Conservation (phyloP, 2,329 filamentous ascomycete species). For the Xylaria digitata region DNA sequence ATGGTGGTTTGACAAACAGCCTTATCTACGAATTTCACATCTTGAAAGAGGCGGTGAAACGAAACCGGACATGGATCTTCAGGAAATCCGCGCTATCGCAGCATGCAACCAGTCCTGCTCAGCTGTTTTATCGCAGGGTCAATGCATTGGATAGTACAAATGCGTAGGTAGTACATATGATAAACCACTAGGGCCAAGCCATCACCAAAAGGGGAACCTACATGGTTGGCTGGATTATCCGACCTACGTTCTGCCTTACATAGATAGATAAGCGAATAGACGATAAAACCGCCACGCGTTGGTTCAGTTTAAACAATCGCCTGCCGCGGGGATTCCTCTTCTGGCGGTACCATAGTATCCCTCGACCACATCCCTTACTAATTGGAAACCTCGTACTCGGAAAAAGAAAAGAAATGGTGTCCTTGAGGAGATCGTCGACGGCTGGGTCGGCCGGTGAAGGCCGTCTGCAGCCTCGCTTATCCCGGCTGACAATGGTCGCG, state of each 20-base stretch:
- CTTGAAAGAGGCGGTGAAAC: constrained; percentile 35
- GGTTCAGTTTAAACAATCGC: constrained; percentile 4
- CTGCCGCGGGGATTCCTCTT: constrained; percentile 6
- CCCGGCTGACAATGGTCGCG: constrained; percentile 57
- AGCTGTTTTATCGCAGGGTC: constrained; percentile 13
- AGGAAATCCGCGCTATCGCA: constrained; percentile 3
- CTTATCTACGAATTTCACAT: constrained; percentile 14
- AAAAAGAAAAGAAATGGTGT: constrained; percentile 22
- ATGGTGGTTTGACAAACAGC: background rate
- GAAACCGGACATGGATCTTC: constrained; percentile 24
- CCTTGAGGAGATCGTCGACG: constrained; percentile 28
- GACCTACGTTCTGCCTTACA: background rate
- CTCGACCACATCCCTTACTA: background rate
- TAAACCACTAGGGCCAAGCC: background rate
- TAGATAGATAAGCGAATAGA: constrained; percentile 3
- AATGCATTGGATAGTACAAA: constrained; percentile 4
- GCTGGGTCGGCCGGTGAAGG: constrained; percentile 43
- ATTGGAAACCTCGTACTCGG: constrained; percentile 3
- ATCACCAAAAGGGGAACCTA: background rate
- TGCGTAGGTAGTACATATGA: background rate
- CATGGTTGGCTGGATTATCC: constrained; percentile 9
- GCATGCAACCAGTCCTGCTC: constrained; percentile 6
- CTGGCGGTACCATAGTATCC: background rate
- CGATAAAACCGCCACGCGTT: constrained; percentile 12
- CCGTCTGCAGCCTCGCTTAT: constrained; percentile 53